Evolutionary conservation across 179 eudicot genomes (phyloP), one percentile per base, ranked within the genome.

Genomic region (Camellia oleifera): DNA sequence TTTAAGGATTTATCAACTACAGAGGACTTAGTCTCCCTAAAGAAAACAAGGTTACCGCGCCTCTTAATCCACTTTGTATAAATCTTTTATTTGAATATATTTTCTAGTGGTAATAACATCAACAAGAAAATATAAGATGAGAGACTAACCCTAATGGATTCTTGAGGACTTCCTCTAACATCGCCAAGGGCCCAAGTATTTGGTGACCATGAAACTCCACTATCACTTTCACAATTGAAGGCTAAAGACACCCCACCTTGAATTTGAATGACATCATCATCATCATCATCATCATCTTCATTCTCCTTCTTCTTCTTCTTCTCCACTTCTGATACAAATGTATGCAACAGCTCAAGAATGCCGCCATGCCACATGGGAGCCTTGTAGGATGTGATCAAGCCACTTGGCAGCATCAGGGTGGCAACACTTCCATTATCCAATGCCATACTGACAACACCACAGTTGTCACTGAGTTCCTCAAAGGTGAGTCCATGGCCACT

Each of bases 311-410:
- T 79, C 71, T 54, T 32, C 40, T 54, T 32, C 40, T 32, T 32
- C 40, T 79, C 74, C 15, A 67, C 81, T 45, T 86, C 89, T 0
- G 93, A 86, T 5, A 93, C 98, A 3, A 66, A 80, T 1, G 97
- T 93, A 56, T 94, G 98, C 73, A 93, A 88, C 70, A 95, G 83
- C 84, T 95, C 98, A 45, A 88, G 83, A 5, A 85, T 79, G 69
- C 92, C 93, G 3, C 97, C 98, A 72, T 91, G 92, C 97, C 98
- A 93, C 94, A 95, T 90, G 74, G 83, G 87, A 3, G 94, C 90
- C 85, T 93, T 95, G 82, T 89, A 95, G 1, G 98, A 95, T 0
- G 97, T 93, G 85, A 93, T 84, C 40, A 95, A 79, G 60, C 98
- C 98, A 74, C 90, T 84, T 9, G 98, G 98, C 78, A 95, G 87